Evolutionary conservation across 1,139 yeast species (phyloP).

Genomic region (Pichia kudriavzevii): DNA sequence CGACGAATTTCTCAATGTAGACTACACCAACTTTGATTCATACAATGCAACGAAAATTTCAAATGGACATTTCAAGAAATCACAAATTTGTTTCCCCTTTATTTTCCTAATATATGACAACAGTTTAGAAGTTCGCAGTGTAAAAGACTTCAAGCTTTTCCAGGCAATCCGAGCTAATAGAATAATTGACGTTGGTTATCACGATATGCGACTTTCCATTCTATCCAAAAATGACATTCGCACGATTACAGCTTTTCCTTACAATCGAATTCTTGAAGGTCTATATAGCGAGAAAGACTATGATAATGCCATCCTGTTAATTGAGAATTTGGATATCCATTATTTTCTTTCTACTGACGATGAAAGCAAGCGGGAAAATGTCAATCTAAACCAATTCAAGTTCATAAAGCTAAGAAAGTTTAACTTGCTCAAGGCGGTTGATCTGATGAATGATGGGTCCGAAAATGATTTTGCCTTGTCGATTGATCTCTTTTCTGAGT

Average conservation of each 20-base stretch:
- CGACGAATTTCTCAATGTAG: slow-evolving; percentile 4
- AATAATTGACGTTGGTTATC: slow-evolving; percentile 27
- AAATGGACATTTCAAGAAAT: slow-evolving; percentile 28
- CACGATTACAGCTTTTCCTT: slow-evolving; percentile 30
- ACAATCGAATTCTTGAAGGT: slow-evolving; percentile 37
- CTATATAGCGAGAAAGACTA: slow-evolving; percentile 29
- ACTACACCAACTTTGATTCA: slow-evolving; percentile 1
- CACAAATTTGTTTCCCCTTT: slow-evolving; percentile 41
- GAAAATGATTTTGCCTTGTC: slow-evolving; percentile 30
- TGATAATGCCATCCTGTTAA: slow-evolving; percentile 38
- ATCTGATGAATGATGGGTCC: slow-evolving; percentile 26
- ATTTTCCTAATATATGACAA: slow-evolving; percentile 35
- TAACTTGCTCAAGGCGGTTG: slow-evolving; percentile 35
- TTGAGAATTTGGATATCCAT: slow-evolving; percentile 28
- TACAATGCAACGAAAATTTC: neutral
- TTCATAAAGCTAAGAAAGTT: slow-evolving; percentile 35
- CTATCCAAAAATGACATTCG: slow-evolving; percentile 28
- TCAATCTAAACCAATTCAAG: slow-evolving; percentile 25
- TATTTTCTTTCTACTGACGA: slow-evolving; percentile 16
- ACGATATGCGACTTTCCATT: slow-evolving; percentile 9
- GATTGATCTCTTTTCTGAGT: slow-evolving; percentile 40
- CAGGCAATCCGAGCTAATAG: slow-evolving; percentile 33
- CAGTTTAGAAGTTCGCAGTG: slow-evolving; percentile 38
- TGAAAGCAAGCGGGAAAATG: too few relatives aligned
- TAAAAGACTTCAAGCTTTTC: slow-evolving; percentile 36